Conservation (phyloP, 2,329 filamentous ascomycete species). For the Botrytis paeoniae region DNA sequence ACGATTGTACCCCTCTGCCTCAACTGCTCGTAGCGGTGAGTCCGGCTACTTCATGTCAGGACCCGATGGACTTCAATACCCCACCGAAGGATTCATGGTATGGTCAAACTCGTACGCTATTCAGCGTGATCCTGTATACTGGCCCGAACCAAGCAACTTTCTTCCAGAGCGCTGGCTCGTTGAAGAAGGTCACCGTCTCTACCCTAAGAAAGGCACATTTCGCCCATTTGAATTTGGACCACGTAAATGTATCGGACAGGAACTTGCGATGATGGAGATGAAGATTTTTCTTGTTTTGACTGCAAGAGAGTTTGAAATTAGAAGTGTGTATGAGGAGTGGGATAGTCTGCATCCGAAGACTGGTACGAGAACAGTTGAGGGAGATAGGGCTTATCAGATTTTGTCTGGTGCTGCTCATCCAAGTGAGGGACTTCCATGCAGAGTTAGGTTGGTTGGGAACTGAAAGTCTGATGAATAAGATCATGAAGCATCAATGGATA, state of each 20-base stretch:
- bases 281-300: not conserved
- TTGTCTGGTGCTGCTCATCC: not conserved
- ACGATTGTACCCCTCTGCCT: constrained; percentile 21
- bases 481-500: not conserved
- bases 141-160: not conserved
- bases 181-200: not conserved
- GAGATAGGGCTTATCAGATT: constrained; percentile 2
- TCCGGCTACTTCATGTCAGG: not conserved
- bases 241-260: not conserved
- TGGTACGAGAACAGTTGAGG: not conserved
- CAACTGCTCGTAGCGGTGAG: not conserved
- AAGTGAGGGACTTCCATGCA: not conserved
- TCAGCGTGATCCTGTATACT: not conserved
- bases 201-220: not conserved
- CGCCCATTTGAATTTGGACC: not conserved
- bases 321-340: not conserved
- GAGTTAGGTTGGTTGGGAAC: not conserved
- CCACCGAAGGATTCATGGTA: not conserved
- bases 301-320: not conserved
- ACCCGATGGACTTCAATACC: not conserved
- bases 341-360: not conserved
- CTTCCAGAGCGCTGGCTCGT: constrained; percentile 5
- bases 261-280: not conserved
- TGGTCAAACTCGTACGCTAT: constrained; percentile 2
- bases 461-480: not conserved